phyloP scores from a whole-genome alignment of 1,284 basidiomycete genomes.

The Irpex sp. region DNA sequence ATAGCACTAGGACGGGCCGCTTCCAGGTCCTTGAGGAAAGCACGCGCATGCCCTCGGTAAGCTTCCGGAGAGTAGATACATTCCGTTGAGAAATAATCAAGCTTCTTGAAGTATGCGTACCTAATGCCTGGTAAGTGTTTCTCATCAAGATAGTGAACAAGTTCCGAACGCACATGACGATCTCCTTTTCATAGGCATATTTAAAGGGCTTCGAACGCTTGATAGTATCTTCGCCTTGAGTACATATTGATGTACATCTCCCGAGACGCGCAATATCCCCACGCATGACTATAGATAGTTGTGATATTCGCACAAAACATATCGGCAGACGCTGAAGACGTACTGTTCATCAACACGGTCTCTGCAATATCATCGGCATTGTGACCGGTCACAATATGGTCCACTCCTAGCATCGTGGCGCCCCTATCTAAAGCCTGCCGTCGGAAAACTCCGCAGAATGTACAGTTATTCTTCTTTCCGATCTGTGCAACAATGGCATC shows the following conservation, averaged over 20 bases:
- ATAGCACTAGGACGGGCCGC: conserved; percentile 91
- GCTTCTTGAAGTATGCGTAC: conserved; percentile 98
- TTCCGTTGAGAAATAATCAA: conserved; percentile 99
- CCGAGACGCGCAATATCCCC: conserved; percentile 95
- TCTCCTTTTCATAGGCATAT: conserved; percentile 99
- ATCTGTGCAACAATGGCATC: conserved; percentile 92
- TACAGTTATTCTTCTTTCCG: conserved; percentile 98
- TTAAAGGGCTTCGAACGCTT: conserved; percentile 98
- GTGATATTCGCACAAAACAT: conserved; percentile 12
- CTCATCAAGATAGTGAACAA: neutral
- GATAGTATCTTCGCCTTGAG: conserved; percentile 92
- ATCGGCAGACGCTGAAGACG: conserved; percentile 25
- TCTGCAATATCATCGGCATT: conserved; percentile 99
- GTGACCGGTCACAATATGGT: conserved; percentile 98
- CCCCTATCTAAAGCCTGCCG: conserved; percentile 95
- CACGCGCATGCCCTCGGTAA: conserved; percentile 93
- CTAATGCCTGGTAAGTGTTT: conserved; percentile 33
- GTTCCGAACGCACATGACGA: conserved; percentile 77
- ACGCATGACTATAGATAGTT: conserved; percentile 73
- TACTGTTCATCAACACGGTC: conserved; percentile 98
- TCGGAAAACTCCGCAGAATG: conserved; percentile 97
- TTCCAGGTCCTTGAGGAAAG: conserved; percentile 95
- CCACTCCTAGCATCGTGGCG: conserved; percentile 84
- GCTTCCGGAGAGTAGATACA: conserved; percentile 99
- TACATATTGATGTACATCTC: conserved; percentile 92